Base-by-base conservation (phyloP, 176 grass and related monocot genomes). In the Zoysia japonica region DNA sequence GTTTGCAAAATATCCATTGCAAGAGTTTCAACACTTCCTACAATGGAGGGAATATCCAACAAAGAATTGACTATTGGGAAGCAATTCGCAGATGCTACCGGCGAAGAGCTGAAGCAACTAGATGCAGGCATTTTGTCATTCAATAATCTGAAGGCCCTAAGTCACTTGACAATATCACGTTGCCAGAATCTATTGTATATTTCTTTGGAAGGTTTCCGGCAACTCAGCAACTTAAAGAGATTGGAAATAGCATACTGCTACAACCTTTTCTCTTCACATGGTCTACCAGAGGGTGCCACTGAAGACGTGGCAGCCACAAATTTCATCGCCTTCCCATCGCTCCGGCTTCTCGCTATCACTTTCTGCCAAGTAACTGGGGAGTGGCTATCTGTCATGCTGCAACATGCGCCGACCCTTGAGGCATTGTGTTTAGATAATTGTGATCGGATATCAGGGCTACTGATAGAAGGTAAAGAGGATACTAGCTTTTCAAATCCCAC, bases 211-310 rank as follows among this genome's bases (percentile, higher is more conserved):
- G 73, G 79, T 2, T 78, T 88, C 7, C 69, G 54, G 46, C 67
- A 89, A 52, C 68, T 89, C 54, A 42, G 38, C 39, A 60, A 47
- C 10, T 77, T 88, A 43, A 48, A 39, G 72, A 40, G 49, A 8
- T 73, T 82, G 72, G 5, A 35, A 49, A 72, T 82, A 71, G 0
- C 40, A 20, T 0, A 48, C 15, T 78, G 79, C 71, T 53, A 77
- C 37, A 38, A 72, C 14, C 17, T 55, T 55, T 55, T 77, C 47
- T 44, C 72, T 53, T 61, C 47, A 59, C 14, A 12, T 19, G 40
- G n/a, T 51, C 9, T 37, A 8, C 72, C 65, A 73, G 53, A 79
- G 11, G 35, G 35, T 60, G 13, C 9, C 49, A 16, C 19, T 37
- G 35, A 6, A 66, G 3, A 8, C 2, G 28, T 28, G 28, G 28